Conservation (phyloP, 192 early-diverging fungal genomes). For the Diversispora epigaea region DNA sequence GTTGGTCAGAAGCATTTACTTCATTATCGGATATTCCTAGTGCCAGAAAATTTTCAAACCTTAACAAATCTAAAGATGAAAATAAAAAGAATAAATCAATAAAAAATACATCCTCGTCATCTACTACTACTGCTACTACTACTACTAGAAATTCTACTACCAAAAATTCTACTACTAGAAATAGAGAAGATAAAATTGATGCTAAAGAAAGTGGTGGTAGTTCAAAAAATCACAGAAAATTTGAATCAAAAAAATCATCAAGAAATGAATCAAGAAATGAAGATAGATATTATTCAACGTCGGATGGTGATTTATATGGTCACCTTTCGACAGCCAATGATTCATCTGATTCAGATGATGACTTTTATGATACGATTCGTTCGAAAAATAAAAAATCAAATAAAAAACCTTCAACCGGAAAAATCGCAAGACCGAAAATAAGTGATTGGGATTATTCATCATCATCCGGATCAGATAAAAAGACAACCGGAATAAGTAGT, state of each 20-base stretch:
- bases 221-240: too few species aligned
- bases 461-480: background rate
- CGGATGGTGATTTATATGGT: too few species aligned
- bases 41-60: background rate
- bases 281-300: too few species aligned
- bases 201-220: too few species aligned
- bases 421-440: conserved; percentile 3
- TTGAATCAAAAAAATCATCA: too few species aligned
- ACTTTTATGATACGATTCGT: background rate
- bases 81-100: background rate
- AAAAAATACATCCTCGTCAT: too few species aligned
- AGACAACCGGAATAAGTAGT: background rate
- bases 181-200: too few species aligned
- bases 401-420: background rate
- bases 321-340: too few species aligned
- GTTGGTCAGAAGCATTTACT: background rate
- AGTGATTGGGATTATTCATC: conserved; percentile 21
- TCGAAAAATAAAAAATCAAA: background rate
- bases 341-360: background rate
- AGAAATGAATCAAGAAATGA: too few species aligned
- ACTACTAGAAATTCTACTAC: too few species aligned
- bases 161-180: too few species aligned
- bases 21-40: background rate
- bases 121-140: too few species aligned
- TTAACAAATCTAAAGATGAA: background rate